Conservation (phyloP, 768 basidiomycete genomes). For the Phaeotremella skinneri region DNA sequence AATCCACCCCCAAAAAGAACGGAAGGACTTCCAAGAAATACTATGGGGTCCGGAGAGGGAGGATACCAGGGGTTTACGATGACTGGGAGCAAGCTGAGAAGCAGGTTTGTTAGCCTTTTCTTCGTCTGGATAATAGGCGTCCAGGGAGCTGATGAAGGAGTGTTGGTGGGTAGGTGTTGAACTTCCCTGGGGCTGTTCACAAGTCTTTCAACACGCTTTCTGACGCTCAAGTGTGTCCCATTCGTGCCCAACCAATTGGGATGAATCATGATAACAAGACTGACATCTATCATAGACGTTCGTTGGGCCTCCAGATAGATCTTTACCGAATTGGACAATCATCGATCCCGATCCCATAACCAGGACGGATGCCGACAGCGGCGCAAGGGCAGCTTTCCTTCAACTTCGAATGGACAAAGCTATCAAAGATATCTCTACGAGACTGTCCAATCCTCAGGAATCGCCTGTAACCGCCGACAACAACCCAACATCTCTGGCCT, state of each 20-base stretch:
- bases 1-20: not conserved
- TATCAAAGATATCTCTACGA: not conserved
- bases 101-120: constrained; percentile 23
- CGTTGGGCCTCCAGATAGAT: not conserved
- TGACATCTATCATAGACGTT: not conserved
- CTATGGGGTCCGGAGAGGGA: constrained; percentile 35
- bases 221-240: constrained; percentile 31
- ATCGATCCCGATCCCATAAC: not conserved
- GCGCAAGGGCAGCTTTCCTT: not conserved
- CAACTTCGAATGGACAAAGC: not conserved
- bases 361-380: not conserved
- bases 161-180: constrained; percentile 8
- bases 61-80: constrained; percentile 37
- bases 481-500: no score
- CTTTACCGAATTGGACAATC: not conserved
- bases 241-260: not conserved
- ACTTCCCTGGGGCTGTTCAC: constrained; percentile 34
- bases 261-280: not conserved
- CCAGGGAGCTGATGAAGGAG: not conserved
- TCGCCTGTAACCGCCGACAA: not conserved
- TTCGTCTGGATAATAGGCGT: not conserved
- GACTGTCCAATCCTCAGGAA: no score
- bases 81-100: constrained; percentile 33
- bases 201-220: constrained; percentile 20
- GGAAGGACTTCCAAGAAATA: constrained; percentile 15